Base-by-base conservation (phyloP, 345 rosid genomes). In the Streptanthus diversifolius region DNA sequence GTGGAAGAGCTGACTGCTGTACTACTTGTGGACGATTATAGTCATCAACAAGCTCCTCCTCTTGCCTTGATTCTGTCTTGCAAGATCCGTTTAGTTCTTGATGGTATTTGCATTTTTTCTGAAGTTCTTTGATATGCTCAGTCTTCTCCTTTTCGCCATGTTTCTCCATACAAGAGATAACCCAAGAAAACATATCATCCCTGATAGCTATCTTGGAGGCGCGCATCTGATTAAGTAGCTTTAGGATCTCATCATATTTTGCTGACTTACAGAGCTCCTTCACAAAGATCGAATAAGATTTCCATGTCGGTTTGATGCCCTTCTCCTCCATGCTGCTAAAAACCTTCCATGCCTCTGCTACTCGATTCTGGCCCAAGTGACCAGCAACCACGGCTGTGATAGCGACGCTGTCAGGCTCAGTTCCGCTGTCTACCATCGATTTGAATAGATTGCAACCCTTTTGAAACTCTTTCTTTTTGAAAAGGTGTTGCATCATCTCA, bases 261-360 rank as follows among this genome's bases (percentile, higher is more conserved):
- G 74, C 78, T 84, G 78, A 79, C 83, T 68, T 82, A 64, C 86
- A 80, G n/a, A 92, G 91, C 86, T 88, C 91, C 65, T 83, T 90
- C 40, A 83, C 65, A 76, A 88, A 85, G 39, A 83, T 70, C 25
- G 83, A 79, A 67, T 84, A 90, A 22, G 82, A 71, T 79, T 85
- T 87, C 81, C 79, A 49, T 59, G 85, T 84, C 27, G 82, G 88
- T 74, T 74, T 77, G 68, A 77, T 79, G 37, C 96, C 90, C 71
- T 75, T 82, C 17, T 80, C 82, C 78, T 82, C 86, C 87, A 85
- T 81, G 52, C 75, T 64, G 37, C 81, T 58, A 63, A 92, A 84
- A 73, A 84, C 79, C 71, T 83, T 56, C 90, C 95, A 88, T 29
- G 96, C 98, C 83, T 88, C 86, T 15, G 86, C 82, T 71, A 89